Base-by-base conservation (phyloP, 2,329 filamentous ascomycete genomes). In the Pseudopyricularia cyperi region DNA sequence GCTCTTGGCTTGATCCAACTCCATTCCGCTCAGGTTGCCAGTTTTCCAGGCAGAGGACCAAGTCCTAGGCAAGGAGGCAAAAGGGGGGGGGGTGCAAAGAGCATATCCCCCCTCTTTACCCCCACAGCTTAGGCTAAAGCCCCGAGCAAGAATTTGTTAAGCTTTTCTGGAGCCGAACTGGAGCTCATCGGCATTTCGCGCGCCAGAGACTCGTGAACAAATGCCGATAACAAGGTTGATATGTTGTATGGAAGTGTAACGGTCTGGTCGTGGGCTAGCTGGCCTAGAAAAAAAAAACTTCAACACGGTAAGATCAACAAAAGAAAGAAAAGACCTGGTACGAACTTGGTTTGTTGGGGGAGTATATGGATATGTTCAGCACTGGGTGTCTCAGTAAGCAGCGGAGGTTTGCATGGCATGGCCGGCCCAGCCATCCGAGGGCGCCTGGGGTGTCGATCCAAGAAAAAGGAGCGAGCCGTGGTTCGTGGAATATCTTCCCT, bases 401-500 rank as follows among this genome's bases (percentile, higher is more conserved):
- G 5, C 4, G 5, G 39, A 42, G 12, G 19, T 44, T n/a, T n/a
- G n/a, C n/a, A n/a, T n/a, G n/a, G 19, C 39, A 44, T 9, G 39
- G 14, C 6, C 39, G 17, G 22, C 19, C 39, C 19, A 24, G 39
- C 39, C 39, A 44, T 22, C 39, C 8, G 39, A 11, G 1, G 39
- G 39, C 8, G 22, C 2, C 39, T 24, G 19, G 39, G 22, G 39
- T 44, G 39, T 24, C 24, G n/a, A 24, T 22, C 39, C 39, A 44
- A 44, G 39, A 44, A 3, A 22, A 44, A 44, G 39, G 11, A 46
- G n/a, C 17, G 50, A 11, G 17, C 30, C 32, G 26, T 51, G 50
- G 50, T 51, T 51, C 22, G 50, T 51, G 50, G 50, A 51, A 51
- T 46, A 46, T 35, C 26, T 14, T 1, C 9, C 11, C 24, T 5